Base-by-base conservation (phyloP, 495 filamentous ascomycete species). In the Tetracladium setigerum region DNA sequence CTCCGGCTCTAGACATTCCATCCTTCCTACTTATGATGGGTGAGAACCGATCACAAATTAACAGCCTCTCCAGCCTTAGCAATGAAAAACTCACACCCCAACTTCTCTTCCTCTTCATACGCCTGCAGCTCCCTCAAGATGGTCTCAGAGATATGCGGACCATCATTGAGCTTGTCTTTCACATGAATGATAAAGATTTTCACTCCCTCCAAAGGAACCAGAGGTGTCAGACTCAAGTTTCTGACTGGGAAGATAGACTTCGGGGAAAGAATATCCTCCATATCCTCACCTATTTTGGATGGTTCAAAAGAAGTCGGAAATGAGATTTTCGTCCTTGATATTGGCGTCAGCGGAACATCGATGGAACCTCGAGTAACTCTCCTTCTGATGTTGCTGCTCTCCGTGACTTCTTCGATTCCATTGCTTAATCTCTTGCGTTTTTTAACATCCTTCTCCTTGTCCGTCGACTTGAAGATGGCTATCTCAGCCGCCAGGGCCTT, bases 71-170 rank as follows among this genome's bases (percentile, higher is more conserved):
- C 83, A 38, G 68, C 63, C 53, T 67, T 64, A 5, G 81, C 77
- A 37, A 95, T 69, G 7, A 81, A 66, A 67, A 95, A 95, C 47
- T 82, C 75, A 54, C 87, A 91, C 0, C 92, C 94, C 53, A 95
- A 50, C 45, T 70, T 69, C 5, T 73, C 72, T 41, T 70, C 66
- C 39, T 65, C 58, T 46, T 86, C 86, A 52, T 83, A 74, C 35
- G 71, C 70, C 43, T 62, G 49, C 39, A 96, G 63, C 54, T 95
- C 74, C 45, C 60, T 48, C n/a, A 91, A 54, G 10, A 97, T 92
- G 3, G 54, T 73, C 17, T 84, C 77, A 0, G 72, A 69, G 0
- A 82, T 75, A 36, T 69, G 58, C 11, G 77, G 76, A 13, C 79
- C 85, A 50, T 76, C 78, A 36, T 71, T 67, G 19, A 91, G 67